Base-by-base conservation (phyloP, 352 stramenopile genomes). In the Pythium utonaiense region DNA sequence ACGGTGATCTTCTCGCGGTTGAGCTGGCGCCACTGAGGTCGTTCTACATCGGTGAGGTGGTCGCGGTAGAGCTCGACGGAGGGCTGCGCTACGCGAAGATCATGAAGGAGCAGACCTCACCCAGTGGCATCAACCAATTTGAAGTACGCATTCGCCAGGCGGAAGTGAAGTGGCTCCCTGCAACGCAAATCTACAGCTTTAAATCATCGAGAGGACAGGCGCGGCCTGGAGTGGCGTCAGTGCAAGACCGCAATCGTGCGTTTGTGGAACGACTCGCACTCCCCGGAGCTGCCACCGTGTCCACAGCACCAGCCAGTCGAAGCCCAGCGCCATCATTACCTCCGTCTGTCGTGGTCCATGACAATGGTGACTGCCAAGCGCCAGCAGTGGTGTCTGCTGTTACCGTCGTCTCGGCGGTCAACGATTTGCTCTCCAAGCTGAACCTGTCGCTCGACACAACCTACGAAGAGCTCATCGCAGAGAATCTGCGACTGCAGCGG, bases 181-280 rank as follows among this genome's bases (percentile, higher is more conserved):
- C 80, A 13, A 89, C 80, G 0, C 75, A 91, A 25, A 70, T 95
- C 22, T 90, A 77, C 57, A 88, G 83, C 48, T 95, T 93, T 63
- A 79, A 74, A 8, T 89, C 82, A 0, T 72, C 65, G 41, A 74
- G 84, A 10, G 47, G 67, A 12, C 48, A 60, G 31, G 27, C 56
- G 22, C 13, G 6, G 8, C 7, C 62, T 8, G 16, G 14, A 1
- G 53, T 45, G 55, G 60, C 53, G 16, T 30, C 10, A 51, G 17
- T 12, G n/a, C 25, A 57, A 3, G 21, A 44, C 5, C 57, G 56
- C 17, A 69, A 58, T 48, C 38, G 28, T 60, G 36, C 53, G 1
- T 68, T 68, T 41, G 61, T 63, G 9, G 53, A 59, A n/a, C 47
- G 54, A 21, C 24, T 68, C 25, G 21, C 54, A 17, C n/a, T 60